phyloP scores from a whole-genome alignment of 495 filamentous ascomycete genomes.

The Neurospora hispaniola region DNA sequence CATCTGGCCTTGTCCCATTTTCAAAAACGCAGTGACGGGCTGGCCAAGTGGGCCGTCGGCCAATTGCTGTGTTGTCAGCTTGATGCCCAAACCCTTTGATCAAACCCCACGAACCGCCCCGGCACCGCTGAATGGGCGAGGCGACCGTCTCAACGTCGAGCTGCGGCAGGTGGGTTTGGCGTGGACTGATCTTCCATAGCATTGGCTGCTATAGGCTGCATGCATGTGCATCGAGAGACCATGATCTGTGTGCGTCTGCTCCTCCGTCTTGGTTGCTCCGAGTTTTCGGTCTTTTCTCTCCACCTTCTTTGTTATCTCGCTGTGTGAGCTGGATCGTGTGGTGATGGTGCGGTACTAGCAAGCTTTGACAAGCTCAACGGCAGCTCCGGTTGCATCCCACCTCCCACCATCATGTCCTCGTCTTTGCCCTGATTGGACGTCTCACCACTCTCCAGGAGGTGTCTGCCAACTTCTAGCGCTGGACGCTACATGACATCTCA shows the following conservation, averaged over 20 bases:
- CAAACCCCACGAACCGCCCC: not conserved
- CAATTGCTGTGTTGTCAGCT: conserved; percentile 1
- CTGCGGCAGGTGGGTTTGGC: not conserved
- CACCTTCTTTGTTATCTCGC: not conserved
- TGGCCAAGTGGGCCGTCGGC: not conserved
- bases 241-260: not conserved
- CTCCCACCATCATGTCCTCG: not conserved
- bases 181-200: not conserved
- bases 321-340: not conserved
- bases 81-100: not conserved
- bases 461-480: not conserved
- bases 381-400: not conserved
- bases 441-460: not conserved
- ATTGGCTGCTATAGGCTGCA: not conserved
- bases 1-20: not conserved
- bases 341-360: not conserved
- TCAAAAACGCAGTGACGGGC: not conserved
- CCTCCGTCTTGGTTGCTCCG: not conserved
- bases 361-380: not conserved
- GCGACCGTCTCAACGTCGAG: not conserved
- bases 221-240: not conserved
- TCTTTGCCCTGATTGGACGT: not conserved
- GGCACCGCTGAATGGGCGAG: not conserved
- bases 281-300: not conserved
- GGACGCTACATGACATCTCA: not conserved